Conservation (phyloP, 208 protist species). For the Sergeia podlipaevii region DNA sequence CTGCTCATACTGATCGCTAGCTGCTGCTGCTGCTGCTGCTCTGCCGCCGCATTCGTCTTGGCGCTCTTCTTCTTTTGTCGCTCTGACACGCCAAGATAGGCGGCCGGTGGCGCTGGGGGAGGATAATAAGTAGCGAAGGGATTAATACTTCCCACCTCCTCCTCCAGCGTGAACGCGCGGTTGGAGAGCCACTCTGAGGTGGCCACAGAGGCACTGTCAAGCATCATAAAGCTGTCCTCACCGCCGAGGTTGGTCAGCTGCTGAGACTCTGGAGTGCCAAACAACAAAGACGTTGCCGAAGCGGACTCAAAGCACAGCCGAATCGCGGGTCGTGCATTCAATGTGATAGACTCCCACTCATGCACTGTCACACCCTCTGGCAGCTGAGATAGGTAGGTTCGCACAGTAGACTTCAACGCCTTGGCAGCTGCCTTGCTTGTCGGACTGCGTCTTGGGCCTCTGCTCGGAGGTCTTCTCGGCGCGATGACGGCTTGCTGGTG, state of each 20-base stretch:
- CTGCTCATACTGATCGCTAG: too few relatives aligned
- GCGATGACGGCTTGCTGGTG: too few relatives aligned
- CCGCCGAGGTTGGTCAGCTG: too few relatives aligned
- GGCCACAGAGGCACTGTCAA: too few relatives aligned
- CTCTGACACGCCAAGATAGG: constrained; percentile 9
- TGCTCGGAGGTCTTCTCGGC: neutral
- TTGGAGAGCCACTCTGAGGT: constrained; percentile 32
- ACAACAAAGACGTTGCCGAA: too few relatives aligned
- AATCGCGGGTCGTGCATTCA: constrained; percentile 49
- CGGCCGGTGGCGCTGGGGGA: constrained; percentile 26
- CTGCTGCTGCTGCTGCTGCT: too few relatives aligned
- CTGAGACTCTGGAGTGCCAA: too few relatives aligned
- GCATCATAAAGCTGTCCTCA: constrained; percentile 8
- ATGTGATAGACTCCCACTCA: constrained; percentile 39
- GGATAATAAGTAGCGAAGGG: constrained; percentile 57
- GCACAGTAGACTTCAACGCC: constrained; percentile 54
- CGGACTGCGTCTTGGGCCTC: constrained; percentile 9
- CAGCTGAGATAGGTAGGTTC: constrained; percentile 43
- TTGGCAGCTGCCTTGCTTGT: constrained; percentile 18
- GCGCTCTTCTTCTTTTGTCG: too few relatives aligned
- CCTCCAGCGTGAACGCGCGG: constrained; percentile 43
- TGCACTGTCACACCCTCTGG: constrained; percentile 41
- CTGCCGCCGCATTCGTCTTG: too few relatives aligned
- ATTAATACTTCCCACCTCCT: constrained; percentile 64
- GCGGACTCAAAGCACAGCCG: constrained; percentile 45